Base-by-base conservation (phyloP, 345 rosid genomes). In the Aegle marmelos region DNA sequence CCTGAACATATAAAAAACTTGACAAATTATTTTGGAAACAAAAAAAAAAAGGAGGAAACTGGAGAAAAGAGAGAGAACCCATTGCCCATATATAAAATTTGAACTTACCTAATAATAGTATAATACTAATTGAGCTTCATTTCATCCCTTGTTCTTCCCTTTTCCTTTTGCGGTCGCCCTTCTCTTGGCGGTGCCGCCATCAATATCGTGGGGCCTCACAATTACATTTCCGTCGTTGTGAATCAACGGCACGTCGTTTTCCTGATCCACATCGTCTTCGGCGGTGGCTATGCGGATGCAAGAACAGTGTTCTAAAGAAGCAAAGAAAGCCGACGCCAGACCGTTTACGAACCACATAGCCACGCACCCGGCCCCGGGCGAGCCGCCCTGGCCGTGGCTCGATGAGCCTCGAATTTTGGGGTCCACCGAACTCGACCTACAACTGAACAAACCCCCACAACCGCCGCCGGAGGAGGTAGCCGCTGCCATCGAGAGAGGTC, bases 341-440 rank as follows among this genome's bases (percentile, higher is more conserved):
- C 94, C 92, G 37, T 89, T 89, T 70, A 87, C 78, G 82, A 90
- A 62, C 94, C 94, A 90, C 87, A 85, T 85, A 10, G 90, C 92
- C 60, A 90, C 85, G 45, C 91, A 89, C 2, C 88, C 86, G 17
- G 89, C 84, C 24, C 79, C 87, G 4, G 83, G 70, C 6, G 85
- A 75, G 62, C 86, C 82, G 62, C 86, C 82, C 4, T 85, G 88
- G 17, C 50, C 50, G 6, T 53, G 57, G 72, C 64, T 72, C 6
- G 84, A 39, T 11, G 85, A 10, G 73, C 76, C 4, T 7, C 87
- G 83, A 36, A 81, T 78, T 78, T 80, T 77, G 2, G 74, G 66
- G 24, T 80, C 80, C 7, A 50, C 84, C 3, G 85, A 73, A 14
- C n/a, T 83, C 7, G 90, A 77, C 17, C 87, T 83, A 36, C 70